Percentiles rank a stretch among this genome's conserved stretches.
Evolutionary conservation across 2,329 filamentous ascomycete genomes (phyloP).

Genomic region (Claviceps fusiformis): DNA sequence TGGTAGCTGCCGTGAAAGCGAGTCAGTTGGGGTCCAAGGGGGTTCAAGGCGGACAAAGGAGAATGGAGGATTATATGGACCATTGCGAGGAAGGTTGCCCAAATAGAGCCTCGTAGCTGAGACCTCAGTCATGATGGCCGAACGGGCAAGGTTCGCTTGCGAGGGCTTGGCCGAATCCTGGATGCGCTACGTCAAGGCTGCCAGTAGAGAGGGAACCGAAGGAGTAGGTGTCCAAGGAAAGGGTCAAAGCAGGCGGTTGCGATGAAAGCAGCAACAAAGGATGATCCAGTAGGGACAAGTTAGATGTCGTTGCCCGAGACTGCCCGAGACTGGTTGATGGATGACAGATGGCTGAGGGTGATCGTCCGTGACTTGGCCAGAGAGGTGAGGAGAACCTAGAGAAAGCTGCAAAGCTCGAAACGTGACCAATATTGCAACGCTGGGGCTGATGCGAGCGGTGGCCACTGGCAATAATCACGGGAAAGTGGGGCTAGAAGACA

Average conservation of each 20-base stretch:
- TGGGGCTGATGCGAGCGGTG: conserved; percentile 8
- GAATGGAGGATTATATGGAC: conserved; percentile 34
- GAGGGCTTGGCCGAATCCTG: conserved; percentile 2
- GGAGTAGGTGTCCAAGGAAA: conserved; percentile 1
- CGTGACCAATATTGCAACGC: conserved; percentile 5
- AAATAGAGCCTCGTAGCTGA: conserved; percentile 92
- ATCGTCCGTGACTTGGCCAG: background rate
- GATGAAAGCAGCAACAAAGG: background rate
- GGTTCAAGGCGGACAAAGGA: conserved; percentile 9
- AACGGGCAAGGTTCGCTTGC: conserved; percentile 4
- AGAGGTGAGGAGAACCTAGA: conserved; percentile 3
- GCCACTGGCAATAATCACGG: conserved; percentile 4
- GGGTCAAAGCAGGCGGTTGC: background rate
- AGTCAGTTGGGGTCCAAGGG: conserved; percentile 28
- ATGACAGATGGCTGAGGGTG: background rate
- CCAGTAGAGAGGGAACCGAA: background rate
- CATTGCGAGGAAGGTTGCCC: conserved; percentile 92
- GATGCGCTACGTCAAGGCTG: background rate
- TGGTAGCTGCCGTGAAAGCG: conserved; percentile 58
- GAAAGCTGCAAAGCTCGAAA: conserved; percentile 2
- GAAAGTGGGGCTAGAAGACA: background rate
- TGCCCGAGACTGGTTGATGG: background rate
- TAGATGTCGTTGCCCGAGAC: background rate
- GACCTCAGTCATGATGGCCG: conserved; percentile 59
- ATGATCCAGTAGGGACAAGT: background rate